Base-by-base conservation (phyloP, 164 flowering plant species). In the Umbilicus rupestris region DNA sequence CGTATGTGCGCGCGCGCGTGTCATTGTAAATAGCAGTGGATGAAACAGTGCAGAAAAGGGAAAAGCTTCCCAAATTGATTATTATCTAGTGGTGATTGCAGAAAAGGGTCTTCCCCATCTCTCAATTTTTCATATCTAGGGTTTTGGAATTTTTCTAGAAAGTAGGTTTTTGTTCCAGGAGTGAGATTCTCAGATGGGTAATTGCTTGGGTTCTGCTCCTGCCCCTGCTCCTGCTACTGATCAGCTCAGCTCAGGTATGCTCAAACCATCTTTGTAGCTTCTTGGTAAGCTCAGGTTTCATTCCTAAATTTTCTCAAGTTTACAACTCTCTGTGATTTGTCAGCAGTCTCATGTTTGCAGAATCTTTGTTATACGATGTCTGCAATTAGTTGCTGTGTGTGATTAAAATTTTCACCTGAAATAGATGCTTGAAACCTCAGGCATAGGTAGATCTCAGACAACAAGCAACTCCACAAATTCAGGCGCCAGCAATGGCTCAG, bases 401-500 rank as follows among this genome's bases (percentile, higher is more conserved):
- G n/a, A 5, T 42, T 45, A 0, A 14, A 45, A 15, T 45, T 45
- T 45, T 15, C 1, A 20, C 26, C 26, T 49, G 24, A 14, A 49
- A 46, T 46, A 46, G 50, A 16, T 46, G 26, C 11, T 49, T 20
- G 6, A 14, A 46, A 46, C n/a, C 20, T 49, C 26, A 49, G 55
- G 26, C 5, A 49, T 49, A 1, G 26, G 55, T 49, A 49, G 55
- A 74, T 84, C 84, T 28, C 79, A 80, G 66, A 71, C 77, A 57
- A 79, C 78, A 12, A 72, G 73, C 68, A 65, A 67, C 31, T 76
- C 77, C 11, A 60, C 76, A 29, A 73, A 77, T 44, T 73, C 83
- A 9, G 50, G 74, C 29, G 68, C 67, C 24, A 81, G 84, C 74
- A 78, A 63, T 68, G 52, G 69, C 42, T 85, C 87, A 1, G 39